A percentile compares a stretch with the other conserved stretches of the same genome.
Conservation (phyloP, 2,329 filamentous ascomycete species). For the Ceratocystis diversiconidia region DNA sequence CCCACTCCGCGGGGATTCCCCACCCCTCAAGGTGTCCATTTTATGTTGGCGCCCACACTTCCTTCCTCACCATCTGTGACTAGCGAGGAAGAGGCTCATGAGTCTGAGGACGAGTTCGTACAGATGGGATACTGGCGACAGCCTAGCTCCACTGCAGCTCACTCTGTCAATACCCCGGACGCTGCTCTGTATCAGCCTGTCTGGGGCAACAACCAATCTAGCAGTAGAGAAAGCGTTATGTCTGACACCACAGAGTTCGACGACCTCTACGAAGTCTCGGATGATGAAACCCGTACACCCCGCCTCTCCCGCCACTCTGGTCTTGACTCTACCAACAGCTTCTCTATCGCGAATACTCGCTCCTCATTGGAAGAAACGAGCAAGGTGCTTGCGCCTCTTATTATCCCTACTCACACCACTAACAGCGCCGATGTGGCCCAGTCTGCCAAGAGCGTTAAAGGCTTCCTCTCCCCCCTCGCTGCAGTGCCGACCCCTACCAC, state of each 20-base stretch:
- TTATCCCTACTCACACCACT: conserved; percentile 32
- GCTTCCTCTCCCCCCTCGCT: conserved; percentile 35
- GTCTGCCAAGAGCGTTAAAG: conserved; percentile 28
- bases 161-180: conserved; percentile 15
- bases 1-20: conserved; percentile 42
- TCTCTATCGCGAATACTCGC: not conserved
- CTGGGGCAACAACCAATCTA: conserved; percentile 35
- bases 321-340: not conserved
- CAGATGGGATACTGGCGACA: conserved; percentile 21
- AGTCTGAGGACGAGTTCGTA: not conserved
- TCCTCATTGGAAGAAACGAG: conserved; percentile 1
- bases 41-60: conserved; percentile 47
- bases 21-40: conserved; percentile 53
- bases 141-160: not conserved
- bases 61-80: conserved; percentile 45
- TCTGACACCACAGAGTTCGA: conserved; percentile 64
- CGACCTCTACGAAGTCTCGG: conserved; percentile 75
- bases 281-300: conserved; percentile 46
- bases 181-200: conserved; percentile 7
- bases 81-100: conserved; percentile 31
- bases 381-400: conserved; percentile 31
- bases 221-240: conserved; percentile 44
- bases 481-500: conserved; percentile 49
- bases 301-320: conserved; percentile 8
- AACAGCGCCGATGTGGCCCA: not conserved